phyloP scores from a whole-genome alignment of 345 rosid species.

The Geranium brycei region DNA sequence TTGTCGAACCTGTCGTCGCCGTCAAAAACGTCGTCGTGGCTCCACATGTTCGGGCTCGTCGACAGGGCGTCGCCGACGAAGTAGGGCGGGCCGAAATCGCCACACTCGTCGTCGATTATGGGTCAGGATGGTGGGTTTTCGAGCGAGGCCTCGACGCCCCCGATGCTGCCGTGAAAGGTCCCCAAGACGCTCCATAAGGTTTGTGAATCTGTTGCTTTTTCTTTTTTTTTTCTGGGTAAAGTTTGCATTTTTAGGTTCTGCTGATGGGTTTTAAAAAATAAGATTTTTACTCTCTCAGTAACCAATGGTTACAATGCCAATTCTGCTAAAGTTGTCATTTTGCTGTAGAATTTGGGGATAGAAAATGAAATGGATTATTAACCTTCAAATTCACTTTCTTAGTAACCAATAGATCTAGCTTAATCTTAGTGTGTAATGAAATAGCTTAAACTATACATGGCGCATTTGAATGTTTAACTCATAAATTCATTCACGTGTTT shows the following conservation, averaged over 20 bases:
- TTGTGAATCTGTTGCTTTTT: too few species aligned
- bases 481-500: too few species aligned
- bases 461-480: too few species aligned
- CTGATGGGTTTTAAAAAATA: background rate
- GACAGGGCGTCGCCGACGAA: conserved; percentile 76
- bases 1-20: conserved; percentile 59
- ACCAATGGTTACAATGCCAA: too few species aligned
- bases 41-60: conserved; percentile 67
- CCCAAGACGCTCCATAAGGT: conserved; percentile 98
- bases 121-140: conserved; percentile 53
- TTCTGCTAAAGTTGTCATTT: too few species aligned
- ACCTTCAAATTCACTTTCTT: too few species aligned
- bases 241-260: background rate
- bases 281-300: too few species aligned
- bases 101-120: conserved; percentile 66
- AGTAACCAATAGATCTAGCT: too few species aligned
- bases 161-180: conserved; percentile 77
- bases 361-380: too few species aligned
- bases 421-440: too few species aligned
- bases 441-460: too few species aligned
- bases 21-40: conserved; percentile 33
- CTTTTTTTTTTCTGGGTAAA: background rate
- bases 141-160: conserved; percentile 59
- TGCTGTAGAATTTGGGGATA: too few species aligned
- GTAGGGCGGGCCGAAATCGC: conserved; percentile 85